Percentiles rank a stretch among this genome's conserved stretches.
phyloP scores from a whole-genome alignment of 106 monocot species.

The Platanthera zijinensis region DNA sequence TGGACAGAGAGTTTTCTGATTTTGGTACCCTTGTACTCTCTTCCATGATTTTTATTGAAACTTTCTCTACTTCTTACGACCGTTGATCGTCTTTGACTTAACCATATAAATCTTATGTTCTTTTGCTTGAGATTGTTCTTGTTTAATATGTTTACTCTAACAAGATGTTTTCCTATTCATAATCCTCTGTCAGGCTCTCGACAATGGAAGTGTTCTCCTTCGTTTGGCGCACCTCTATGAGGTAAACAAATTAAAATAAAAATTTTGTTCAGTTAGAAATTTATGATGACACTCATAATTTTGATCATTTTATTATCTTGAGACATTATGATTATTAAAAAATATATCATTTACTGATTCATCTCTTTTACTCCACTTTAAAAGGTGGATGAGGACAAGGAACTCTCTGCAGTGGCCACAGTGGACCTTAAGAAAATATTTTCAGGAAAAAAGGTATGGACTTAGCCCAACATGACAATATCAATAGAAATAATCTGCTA shows the following conservation, averaged over 20 bases:
- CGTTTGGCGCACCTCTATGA: slow-evolving; percentile 92
- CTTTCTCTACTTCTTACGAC: too few relatives aligned
- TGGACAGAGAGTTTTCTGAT: too few relatives aligned
- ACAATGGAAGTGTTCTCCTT: slow-evolving; percentile 61
- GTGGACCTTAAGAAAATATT: slow-evolving; percentile 81
- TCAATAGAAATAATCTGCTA: too few relatives aligned
- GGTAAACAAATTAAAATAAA: slow-evolving; percentile 19
- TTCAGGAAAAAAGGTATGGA: slow-evolving; percentile 59
- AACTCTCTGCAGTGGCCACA: slow-evolving; percentile 59
- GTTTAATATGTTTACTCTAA: too few relatives aligned
- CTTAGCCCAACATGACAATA: neutral
- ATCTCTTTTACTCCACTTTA: neutral
- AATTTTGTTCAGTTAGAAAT: neutral
- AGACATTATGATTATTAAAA: neutral
- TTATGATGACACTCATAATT: neutral
- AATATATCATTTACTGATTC: neutral
- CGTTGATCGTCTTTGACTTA: too few relatives aligned
- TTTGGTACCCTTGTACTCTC: too few relatives aligned
- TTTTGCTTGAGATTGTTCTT: too few relatives aligned
- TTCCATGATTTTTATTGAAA: too few relatives aligned
- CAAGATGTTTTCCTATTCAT: neutral
- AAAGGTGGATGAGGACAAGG: slow-evolving; percentile 77
- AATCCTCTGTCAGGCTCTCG: slow-evolving; percentile 44
- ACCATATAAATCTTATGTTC: too few relatives aligned
- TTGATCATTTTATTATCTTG: neutral